Evolutionary conservation across 148 eudicot genomes (phyloP), one percentile per base, ranked within the genome.

Genomic region (Diospyros kaki): DNA sequence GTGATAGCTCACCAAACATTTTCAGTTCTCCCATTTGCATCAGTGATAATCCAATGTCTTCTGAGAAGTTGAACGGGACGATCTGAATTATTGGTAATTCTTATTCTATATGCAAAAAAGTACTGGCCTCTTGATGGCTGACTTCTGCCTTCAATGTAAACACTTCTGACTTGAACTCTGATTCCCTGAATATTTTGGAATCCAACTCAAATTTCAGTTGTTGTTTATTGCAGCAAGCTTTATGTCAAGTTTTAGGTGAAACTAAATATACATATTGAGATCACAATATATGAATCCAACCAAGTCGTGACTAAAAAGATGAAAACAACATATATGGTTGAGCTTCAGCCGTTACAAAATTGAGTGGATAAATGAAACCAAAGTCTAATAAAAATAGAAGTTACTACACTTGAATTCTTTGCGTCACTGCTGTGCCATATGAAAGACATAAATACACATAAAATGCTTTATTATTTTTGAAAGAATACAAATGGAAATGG

Each of bases 11-110:
- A 95, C 98, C 92, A 84, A 72, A 95, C 88, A 86, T 84, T 85
- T 81, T 95, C 98, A 15, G 88, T 85, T 84, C 77, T 95, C 48
- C 86, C 97, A 71, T 90, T 89, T 64, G 83, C 97, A 80, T 95
- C 92, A 48, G 94, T 90, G 61, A 95, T 92, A 73, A 92, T 95
- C 98, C 98, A 95, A 80, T 95, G 98, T 80, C 98, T 84, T 86
- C 97, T 90, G 61, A 95, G 89, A 82, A 95, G 91, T 83, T 95
- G 98, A 59, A 92, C 93, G 18, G 98, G 91, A 12, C 96, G 97
- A 46, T 90, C 83, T 72, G 98, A 95, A 73, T 92, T 92, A 83
- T 95, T 95, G 62, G 94, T 89, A 78, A 95, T 92, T 81, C 98
- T 87, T 73, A 95, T 95, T 86, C 97, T 87, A 68, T 95, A 95